A percentile compares a stretch with the other conserved stretches of the same genome.
Conservation (phyloP, 2,329 filamentous ascomycete species). For the Exutisphaerella laricina region DNA sequence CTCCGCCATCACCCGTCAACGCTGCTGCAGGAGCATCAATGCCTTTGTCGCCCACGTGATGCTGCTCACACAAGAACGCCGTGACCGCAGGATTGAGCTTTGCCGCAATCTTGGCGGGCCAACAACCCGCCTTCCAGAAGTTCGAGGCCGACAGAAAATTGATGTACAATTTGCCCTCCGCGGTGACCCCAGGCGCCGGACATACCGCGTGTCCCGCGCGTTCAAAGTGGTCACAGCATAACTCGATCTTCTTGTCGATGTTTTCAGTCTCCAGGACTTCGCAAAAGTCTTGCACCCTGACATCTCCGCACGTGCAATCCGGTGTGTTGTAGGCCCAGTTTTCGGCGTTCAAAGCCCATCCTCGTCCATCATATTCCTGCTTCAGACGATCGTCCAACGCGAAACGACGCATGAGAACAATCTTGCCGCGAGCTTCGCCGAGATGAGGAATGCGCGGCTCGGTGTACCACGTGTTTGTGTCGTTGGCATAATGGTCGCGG, state of each 20-base stretch:
- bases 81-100: slow-evolving; percentile 76
- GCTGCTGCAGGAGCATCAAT: slow-evolving; percentile 24
- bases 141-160: slow-evolving; percentile 91
- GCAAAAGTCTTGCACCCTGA: slow-evolving; percentile 93
- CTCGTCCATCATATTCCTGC: slow-evolving; percentile 47
- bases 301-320: slow-evolving; percentile 65
- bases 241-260: slow-evolving; percentile 74
- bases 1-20: slow-evolving; percentile 52
- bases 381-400: slow-evolving; percentile 50
- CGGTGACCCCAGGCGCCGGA: slow-evolving; percentile 38
- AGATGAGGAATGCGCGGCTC: slow-evolving; percentile 70
- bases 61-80: slow-evolving; percentile 52
- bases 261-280: slow-evolving; percentile 69
- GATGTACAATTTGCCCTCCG: slow-evolving; percentile 64
- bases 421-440: slow-evolving; percentile 71
- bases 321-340: slow-evolving; percentile 86
- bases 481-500: slow-evolving; percentile 60
- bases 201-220: slow-evolving; percentile 49
- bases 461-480: slow-evolving; percentile 67
- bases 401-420: slow-evolving; percentile 81
- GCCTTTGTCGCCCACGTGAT: slow-evolving; percentile 36
- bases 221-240: slow-evolving; percentile 68
- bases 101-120: slow-evolving; percentile 86
- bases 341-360: slow-evolving; percentile 55
- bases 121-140: slow-evolving; percentile 87